Percentiles rank a stretch among this genome's conserved stretches.
Conservation (phyloP, 1,284 basidiomycete genomes). For the Irpex sp. region DNA sequence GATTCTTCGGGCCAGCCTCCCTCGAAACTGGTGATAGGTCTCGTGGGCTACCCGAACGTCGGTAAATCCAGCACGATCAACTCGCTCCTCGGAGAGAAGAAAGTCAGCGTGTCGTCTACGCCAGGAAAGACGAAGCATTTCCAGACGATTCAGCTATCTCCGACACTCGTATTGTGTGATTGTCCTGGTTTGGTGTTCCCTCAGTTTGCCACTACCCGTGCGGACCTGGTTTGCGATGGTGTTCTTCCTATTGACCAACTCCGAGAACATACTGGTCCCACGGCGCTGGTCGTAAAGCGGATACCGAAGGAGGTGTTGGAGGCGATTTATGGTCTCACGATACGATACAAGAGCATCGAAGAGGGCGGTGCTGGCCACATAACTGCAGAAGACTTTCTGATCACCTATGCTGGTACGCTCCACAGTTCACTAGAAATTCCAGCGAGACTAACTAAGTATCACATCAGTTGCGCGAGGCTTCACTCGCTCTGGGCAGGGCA, state of each 20-base stretch:
- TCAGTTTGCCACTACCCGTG: slow-evolving; percentile 95
- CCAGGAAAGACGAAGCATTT: slow-evolving; percentile 99
- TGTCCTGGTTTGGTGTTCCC: slow-evolving; percentile 99
- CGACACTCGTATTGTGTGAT: slow-evolving; percentile 90
- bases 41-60: slow-evolving; percentile 99
- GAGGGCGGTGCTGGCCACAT: slow-evolving; percentile 85
- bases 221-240: slow-evolving; percentile 95
- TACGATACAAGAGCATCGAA: slow-evolving; percentile 66
- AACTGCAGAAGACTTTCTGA: slow-evolving; percentile 81
- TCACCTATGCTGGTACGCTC: slow-evolving; percentile 85
- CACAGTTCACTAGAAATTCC: background rate
- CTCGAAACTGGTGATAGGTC: slow-evolving; percentile 81
- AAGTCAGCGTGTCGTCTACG: slow-evolving; percentile 95
- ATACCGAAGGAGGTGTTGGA: slow-evolving; percentile 88
- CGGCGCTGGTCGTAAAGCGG: slow-evolving; percentile 75
- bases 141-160: slow-evolving; percentile 93
- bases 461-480: slow-evolving; percentile 86
- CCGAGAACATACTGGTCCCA: slow-evolving; percentile 90
- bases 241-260: slow-evolving; percentile 98
- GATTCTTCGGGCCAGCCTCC: slow-evolving; percentile 59
- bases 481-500: slow-evolving; percentile 91
- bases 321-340: slow-evolving; percentile 83
- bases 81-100: slow-evolving; percentile 92
- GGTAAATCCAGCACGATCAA: slow-evolving; percentile 98
- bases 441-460: slow-evolving; percentile 8